Evolutionary conservation across 2,329 filamentous ascomycete species (phyloP).

Genomic region (Ophiocordyceps camponoti-saundersi): DNA sequence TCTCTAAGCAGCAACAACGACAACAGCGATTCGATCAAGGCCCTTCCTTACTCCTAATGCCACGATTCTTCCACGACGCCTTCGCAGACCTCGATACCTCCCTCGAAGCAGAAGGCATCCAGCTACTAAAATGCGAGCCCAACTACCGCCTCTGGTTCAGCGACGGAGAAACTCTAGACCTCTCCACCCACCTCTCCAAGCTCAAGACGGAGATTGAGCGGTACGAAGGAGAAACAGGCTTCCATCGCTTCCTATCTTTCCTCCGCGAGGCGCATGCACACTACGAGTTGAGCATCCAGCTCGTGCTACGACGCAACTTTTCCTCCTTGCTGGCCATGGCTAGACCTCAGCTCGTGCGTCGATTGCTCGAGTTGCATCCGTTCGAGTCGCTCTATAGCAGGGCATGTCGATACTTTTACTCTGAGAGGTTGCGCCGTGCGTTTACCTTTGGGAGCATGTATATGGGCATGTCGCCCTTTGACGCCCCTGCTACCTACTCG

Average conservation of each 20-base stretch:
- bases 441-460: slow-evolving; percentile 74
- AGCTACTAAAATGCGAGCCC: slow-evolving; percentile 53
- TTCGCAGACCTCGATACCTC: slow-evolving; percentile 53
- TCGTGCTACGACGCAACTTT: slow-evolving; percentile 54
- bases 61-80: slow-evolving; percentile 50
- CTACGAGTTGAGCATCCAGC: slow-evolving; percentile 48
- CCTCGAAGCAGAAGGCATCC: slow-evolving; percentile 46
- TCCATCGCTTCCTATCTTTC: slow-evolving; percentile 50
- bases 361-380: slow-evolving; percentile 46
- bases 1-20: too few relatives aligned
- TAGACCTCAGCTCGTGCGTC: slow-evolving; percentile 37
- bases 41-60: slow-evolving; percentile 55
- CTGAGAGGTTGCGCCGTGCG: slow-evolving; percentile 34
- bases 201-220: slow-evolving; percentile 59
- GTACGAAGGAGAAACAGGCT: slow-evolving; percentile 57
- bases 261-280: slow-evolving; percentile 50
- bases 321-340: slow-evolving; percentile 39
- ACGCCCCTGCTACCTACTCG: slow-evolving; percentile 58
- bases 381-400: slow-evolving; percentile 54
- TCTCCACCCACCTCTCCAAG: slow-evolving; percentile 48
- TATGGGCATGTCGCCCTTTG: slow-evolving; percentile 66
- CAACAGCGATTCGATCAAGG: slow-evolving; percentile 48
- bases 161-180: slow-evolving; percentile 44
- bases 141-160: slow-evolving; percentile 64
- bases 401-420: slow-evolving; percentile 48